Evolutionary conservation across 352 stramenopile species (phyloP).

Genomic region (Globisporangium perplexum): DNA sequence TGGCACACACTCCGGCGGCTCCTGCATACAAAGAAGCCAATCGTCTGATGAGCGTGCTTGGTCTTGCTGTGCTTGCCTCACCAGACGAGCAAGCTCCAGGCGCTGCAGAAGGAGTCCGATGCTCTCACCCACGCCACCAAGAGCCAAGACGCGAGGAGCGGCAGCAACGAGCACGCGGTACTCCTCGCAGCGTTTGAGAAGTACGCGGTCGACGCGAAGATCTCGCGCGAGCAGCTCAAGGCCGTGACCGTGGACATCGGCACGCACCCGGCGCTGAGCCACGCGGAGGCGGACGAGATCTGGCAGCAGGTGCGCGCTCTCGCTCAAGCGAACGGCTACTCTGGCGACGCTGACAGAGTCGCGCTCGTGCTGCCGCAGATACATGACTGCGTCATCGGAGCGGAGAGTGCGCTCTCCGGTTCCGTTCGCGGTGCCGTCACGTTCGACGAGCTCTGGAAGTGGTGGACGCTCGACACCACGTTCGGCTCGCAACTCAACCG

Average conservation of each 20-base stretch:
- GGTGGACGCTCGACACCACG: conserved; percentile 47
- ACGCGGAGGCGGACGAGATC: conserved; percentile 45
- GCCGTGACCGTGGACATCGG: conserved; percentile 26
- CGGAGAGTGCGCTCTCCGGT: neutral
- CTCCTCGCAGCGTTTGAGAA: conserved; percentile 17
- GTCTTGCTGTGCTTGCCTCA: neutral
- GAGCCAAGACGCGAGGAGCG: conserved; percentile 13
- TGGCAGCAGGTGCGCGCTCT: conserved; percentile 26
- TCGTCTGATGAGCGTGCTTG: neutral
- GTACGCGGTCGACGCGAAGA: conserved; percentile 20
- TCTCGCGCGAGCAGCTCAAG: conserved; percentile 30
- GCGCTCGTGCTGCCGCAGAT: neutral
- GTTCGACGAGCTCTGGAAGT: conserved; percentile 43
- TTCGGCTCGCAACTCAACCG: conserved; percentile 15
- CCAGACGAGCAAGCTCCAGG: conserved; percentile 34
- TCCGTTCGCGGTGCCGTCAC: conserved; percentile 7
- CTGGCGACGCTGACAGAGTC: neutral
- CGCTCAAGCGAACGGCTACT: neutral
- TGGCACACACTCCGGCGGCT: no score
- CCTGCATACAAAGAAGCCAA: no score
- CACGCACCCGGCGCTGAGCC: conserved; percentile 19
- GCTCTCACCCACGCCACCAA: conserved; percentile 19
- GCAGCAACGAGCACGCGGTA: conserved; percentile 29
- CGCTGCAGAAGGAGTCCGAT: conserved; percentile 31
- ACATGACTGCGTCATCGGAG: neutral